These are phyloP conservation scores for Auricularia auricula-judae DNA, from an alignment of 768 basidiomycete genomes.

Conservation along the genomic window DNA sequence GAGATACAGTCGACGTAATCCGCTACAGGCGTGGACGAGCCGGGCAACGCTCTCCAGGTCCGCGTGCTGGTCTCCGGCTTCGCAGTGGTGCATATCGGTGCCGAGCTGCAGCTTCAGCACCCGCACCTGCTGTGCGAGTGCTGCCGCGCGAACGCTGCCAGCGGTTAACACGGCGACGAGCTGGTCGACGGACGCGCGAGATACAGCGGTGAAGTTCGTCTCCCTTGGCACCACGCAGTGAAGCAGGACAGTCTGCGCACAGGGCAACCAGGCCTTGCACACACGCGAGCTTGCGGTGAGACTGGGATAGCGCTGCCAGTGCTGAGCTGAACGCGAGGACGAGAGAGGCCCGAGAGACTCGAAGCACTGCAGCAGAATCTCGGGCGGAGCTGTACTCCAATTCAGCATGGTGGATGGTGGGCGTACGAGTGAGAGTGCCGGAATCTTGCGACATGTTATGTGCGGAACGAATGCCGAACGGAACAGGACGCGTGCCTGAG, in stretches of 20 bases:
- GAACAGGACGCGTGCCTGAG: not conserved
- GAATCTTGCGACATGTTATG: not conserved
- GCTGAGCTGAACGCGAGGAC: not conserved
- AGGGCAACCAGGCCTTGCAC: not conserved
- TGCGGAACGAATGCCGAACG: not conserved
- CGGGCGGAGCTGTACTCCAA: not conserved
- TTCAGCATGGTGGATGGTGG: not conserved
- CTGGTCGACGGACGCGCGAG: not conserved
- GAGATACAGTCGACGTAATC: not conserved
- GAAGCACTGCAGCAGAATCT: not conserved
- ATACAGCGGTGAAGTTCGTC: not conserved
- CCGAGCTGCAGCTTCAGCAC: not conserved
- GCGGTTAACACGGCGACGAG: not conserved
- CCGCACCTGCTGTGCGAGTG: not conserved
- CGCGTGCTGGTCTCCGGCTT: not conserved
- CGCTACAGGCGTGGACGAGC: not conserved
- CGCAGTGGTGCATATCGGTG: not conserved
- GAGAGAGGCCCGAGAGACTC: not conserved
- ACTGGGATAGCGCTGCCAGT: not conserved
- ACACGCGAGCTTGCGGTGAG: not conserved
- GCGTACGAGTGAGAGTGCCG: not conserved
- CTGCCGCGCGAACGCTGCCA: not conserved
- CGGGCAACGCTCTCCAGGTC: not conserved
- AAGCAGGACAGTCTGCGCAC: not conserved
- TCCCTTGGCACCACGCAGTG: not conserved